Percentiles rank a stretch among this genome's conserved stretches.
phyloP scores from a whole-genome alignment of 257 asterid genomes.

The Solanum ossicruentum region DNA sequence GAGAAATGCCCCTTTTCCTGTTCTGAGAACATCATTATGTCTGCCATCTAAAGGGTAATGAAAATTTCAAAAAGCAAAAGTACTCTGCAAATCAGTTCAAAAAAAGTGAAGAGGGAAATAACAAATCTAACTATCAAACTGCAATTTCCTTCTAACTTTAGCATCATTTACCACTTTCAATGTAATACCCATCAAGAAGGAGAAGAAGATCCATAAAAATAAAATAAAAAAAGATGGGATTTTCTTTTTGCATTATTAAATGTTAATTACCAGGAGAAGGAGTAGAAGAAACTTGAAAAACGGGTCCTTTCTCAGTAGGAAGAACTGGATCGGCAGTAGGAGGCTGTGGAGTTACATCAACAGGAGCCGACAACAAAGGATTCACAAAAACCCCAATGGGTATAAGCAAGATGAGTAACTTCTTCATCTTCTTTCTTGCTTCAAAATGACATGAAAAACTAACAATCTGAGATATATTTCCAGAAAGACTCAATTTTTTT shows the following conservation, averaged over 20 bases:
- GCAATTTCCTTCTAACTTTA: neutral
- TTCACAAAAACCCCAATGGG: conserved; percentile 34
- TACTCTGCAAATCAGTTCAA: neutral
- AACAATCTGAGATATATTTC: neutral
- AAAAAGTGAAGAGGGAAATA: neutral
- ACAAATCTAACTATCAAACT: neutral
- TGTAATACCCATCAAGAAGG: neutral
- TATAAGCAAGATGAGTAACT: conserved; percentile 31
- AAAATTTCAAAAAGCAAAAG: neutral
- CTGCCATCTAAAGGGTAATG: neutral
- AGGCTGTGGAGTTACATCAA: conserved; percentile 55
- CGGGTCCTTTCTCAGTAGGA: conserved; percentile 73
- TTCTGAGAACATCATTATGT: neutral
- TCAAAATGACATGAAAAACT: neutral
- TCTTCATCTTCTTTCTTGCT: conserved; percentile 22
- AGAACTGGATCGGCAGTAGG: conserved; percentile 83
- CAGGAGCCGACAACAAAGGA: conserved; percentile 35
- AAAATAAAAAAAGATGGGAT: neutral
- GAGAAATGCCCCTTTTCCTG: neutral
- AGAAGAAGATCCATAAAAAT: neutral
- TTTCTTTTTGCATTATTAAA: neutral
- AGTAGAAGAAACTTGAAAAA: conserved; percentile 49
- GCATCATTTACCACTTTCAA: neutral
- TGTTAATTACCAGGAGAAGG: conserved; percentile 58
- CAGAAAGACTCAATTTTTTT: neutral